phyloP scores from a whole-genome alignment of 1,139 yeast genomes.

The Sugiyamaella paludigena region DNA sequence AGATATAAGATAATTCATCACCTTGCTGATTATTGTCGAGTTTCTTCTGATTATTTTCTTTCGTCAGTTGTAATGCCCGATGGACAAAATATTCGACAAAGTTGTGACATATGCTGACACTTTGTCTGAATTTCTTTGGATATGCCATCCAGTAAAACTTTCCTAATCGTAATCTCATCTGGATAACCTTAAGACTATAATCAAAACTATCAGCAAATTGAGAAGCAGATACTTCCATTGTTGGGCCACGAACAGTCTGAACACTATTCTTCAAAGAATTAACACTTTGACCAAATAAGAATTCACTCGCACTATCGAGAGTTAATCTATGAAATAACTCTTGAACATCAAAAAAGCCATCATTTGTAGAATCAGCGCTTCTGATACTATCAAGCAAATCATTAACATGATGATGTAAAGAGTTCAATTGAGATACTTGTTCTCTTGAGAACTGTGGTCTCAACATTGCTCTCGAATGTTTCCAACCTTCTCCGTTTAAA shows the following conservation, averaged over 20 bases:
- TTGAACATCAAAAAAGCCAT: conserved; percentile 45
- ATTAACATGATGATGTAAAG: conserved; percentile 39
- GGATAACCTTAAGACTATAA: conserved; percentile 2
- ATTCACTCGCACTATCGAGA: conserved; percentile 58
- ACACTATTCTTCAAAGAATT: conserved; percentile 38
- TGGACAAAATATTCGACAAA: conserved; percentile 38
- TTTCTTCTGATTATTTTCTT: conserved; percentile 17
- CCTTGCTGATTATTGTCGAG: conserved; percentile 10
- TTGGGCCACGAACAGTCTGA: conserved; percentile 20
- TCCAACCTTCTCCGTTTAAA: conserved; percentile 55
- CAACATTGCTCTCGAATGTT: conserved; percentile 54
- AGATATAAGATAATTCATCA: conserved; percentile 35
- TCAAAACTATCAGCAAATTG: conserved; percentile 42
- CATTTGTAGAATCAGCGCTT: conserved; percentile 5
- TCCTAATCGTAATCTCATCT: conserved; percentile 30
- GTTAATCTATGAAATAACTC: conserved; percentile 51
- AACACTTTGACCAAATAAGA: conserved; percentile 56
- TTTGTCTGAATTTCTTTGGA: conserved; percentile 35
- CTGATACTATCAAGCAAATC: conserved; percentile 16
- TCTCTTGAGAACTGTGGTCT: conserved; percentile 59
- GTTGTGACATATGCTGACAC: conserved; percentile 29
- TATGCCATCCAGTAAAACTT: conserved; percentile 12
- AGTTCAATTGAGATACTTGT: conserved; percentile 50
- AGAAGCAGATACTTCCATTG: conserved; percentile 6
- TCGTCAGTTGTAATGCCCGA: conserved; percentile 25